Evolutionary conservation across 352 stramenopile species (phyloP), one percentile per base, ranked within the genome.

Genomic region (Pythium myriotylum): DNA sequence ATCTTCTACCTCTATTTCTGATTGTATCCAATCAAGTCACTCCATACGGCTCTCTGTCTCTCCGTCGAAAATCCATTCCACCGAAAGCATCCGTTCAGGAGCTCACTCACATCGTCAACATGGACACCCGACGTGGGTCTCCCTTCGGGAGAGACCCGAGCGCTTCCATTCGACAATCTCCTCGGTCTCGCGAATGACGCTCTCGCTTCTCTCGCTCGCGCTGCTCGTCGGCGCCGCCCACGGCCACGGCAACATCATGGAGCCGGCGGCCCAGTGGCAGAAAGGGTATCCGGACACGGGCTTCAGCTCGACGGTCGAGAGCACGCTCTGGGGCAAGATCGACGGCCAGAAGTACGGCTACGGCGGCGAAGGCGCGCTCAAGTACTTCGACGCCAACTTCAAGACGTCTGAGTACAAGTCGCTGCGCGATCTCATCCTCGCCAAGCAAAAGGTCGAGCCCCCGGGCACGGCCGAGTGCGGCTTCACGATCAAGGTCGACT

Each of bases 331-430:
- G 65, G 73, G 73, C 4, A 37, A 29, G 1, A 60, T 62, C 4
- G 68, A 85, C 56, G 68, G 65, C 54, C 39, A 32, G 12, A 74
- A 68, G 33, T 79, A 78, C 62, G 76, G 76, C 61, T 81, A 84
- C 60, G 73, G 73, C 5, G 19, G 46, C 23, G 63, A 71, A 17
- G 76, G 65, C 14, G 68, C 58, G 12, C 43, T 75, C 54, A 69
- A 74, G 33, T 77, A 74, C 48, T 72, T 80, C 53, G 75, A 70
- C 32, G 63, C 51, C 51, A 73, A 62, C 41, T 73, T 79, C 32
- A 57, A 65, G 3, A 61, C 60, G 1, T 75, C 71, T 27, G 51
- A 72, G 27, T 79, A 76, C 37, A 60, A 68, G 26, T 75, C 67
- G 20, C 67, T 86, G 16, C 58, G 59, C 10, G 65, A 70, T 1